Conservation (phyloP, 148 eudicot species). For the Limonium bicolor region DNA sequence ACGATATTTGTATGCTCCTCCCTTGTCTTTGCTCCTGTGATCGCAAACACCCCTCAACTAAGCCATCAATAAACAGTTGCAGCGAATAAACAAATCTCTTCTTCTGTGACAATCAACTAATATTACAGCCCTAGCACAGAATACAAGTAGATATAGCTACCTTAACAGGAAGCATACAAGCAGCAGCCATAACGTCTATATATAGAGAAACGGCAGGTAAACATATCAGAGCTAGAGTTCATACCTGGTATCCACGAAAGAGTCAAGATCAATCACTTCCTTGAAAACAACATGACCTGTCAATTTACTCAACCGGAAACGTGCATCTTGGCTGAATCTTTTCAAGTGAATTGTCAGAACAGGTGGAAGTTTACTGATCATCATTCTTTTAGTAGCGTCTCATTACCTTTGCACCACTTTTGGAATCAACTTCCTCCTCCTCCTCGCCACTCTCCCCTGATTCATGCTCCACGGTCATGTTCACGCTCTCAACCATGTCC, state of each 20-base stretch:
- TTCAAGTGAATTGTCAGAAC: slow-evolving; percentile 84
- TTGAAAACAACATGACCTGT: slow-evolving; percentile 73
- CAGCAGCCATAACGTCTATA: no score
- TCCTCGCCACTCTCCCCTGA: slow-evolving; percentile 27
- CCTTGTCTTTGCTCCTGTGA: no score
- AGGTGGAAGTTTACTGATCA: slow-evolving; percentile 53
- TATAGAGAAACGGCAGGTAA: no score
- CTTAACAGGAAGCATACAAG: no score
- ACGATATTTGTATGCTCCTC: slow-evolving; percentile 28
- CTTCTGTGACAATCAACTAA: no score
- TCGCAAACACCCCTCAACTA: no score
- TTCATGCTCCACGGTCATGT: slow-evolving; percentile 21
- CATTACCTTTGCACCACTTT: slow-evolving; percentile 53
- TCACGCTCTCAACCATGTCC: slow-evolving; percentile 10
- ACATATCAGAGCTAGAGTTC: no score
- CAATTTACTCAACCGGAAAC: slow-evolving; percentile 85
- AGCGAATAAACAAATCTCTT: no score
- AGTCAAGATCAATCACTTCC: slow-evolving; percentile 58
- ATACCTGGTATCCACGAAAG: slow-evolving; percentile 76
- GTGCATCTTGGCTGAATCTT: slow-evolving; percentile 84
- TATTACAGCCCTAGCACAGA: no score
- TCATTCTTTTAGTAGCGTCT: slow-evolving; percentile 81
- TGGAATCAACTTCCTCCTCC: slow-evolving; percentile 24
- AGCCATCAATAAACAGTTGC: no score
- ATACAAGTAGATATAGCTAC: no score